Conservation (phyloP, 73 alveolate genomes). For the Diophrys sp. region DNA sequence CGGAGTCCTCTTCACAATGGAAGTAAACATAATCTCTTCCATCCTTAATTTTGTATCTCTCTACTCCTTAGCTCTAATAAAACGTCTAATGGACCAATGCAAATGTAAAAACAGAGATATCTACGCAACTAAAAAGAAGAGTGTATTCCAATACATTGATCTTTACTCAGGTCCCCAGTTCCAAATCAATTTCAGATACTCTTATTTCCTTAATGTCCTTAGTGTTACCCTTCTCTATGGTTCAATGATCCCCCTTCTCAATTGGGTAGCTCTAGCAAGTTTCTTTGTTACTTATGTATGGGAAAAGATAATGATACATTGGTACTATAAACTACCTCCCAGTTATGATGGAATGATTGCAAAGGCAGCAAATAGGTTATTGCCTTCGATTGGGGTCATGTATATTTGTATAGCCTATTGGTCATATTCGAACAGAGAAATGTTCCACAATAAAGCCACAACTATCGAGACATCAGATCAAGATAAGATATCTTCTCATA, state of each 20-base stretch:
- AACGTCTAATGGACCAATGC: background rate
- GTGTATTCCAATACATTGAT: constrained; percentile 40
- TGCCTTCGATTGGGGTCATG: constrained; percentile 21
- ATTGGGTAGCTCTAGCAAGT: constrained; percentile 38
- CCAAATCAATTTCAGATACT: constrained; percentile 53
- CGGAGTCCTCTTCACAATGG: constrained; percentile 43
- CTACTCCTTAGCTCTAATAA: constrained; percentile 8
- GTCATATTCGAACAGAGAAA: constrained; percentile 36
- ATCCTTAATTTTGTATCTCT: constrained; percentile 20
- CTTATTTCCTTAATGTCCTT: constrained; percentile 41
- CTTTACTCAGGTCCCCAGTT: constrained; percentile 56
- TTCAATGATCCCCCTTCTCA: constrained; percentile 44
- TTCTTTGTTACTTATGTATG: constrained; percentile 15
- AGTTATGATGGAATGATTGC: constrained; percentile 51
- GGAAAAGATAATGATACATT: constrained; percentile 7
- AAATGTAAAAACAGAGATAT: background rate
- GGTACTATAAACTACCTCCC: constrained; percentile 48
- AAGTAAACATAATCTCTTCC: constrained; percentile 27
- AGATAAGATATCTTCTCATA: background rate
- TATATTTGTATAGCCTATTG: constrained; percentile 33
- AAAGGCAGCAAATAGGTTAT: constrained; percentile 10
- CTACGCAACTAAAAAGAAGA: constrained; percentile 37
- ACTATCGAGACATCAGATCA: background rate
- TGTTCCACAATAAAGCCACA: constrained; percentile 11
- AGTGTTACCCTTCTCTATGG: constrained; percentile 51